Base-by-base conservation (phyloP, 148 eudicot genomes). In the Limonium bicolor region DNA sequence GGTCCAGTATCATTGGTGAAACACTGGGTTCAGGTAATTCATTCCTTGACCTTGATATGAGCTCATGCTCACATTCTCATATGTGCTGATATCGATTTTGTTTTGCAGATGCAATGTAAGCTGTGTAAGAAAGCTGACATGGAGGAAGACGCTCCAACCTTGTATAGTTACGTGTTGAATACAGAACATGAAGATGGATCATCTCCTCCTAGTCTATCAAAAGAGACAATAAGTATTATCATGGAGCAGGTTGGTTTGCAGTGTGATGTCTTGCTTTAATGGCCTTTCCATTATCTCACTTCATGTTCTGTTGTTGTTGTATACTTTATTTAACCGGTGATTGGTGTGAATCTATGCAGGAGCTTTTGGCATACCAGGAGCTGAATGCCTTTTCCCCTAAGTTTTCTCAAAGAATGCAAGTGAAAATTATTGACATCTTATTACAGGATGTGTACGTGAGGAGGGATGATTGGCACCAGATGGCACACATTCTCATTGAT, bases 1-100 rank as follows among this genome's bases (percentile, higher is more conserved):
- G 41, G 54, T 58, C 95, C 99, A 35, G 58, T 16, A 36, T 46
- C 68, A 65, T 53, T 90, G 68, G 69, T 90, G 52, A 84, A 67
- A 49, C 68, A 57, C 41, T 90, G 93, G 93, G 85, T 76, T 50
- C 80, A 90, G 99, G 99, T 80, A 66, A 45, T 23, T 47, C n/a
- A 2, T 33, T 41, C 47, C 17, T 32, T 29, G 31, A 25, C 16
- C 20, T 36, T 42, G 36, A 42, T 27, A n/a, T n/a, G n/a, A 12
- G 21, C 25, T 13, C 14, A 36, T 3, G 14, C 14, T 32, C 21
- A 18, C 49, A 32, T 39, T 20, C 4, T 15, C 19, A 7, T 52
- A 50, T n/a, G n/a, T n/a, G n/a, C 66, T 68, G 30, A 63, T 44
- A 35, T 16, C 32, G 27, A 29, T 32, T 20, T 54, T 45, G 17